Evolutionary conservation across 2,329 filamentous ascomycete species (phyloP), one percentile per base, ranked within the genome.

Genomic region (Xylaria sp.): DNA sequence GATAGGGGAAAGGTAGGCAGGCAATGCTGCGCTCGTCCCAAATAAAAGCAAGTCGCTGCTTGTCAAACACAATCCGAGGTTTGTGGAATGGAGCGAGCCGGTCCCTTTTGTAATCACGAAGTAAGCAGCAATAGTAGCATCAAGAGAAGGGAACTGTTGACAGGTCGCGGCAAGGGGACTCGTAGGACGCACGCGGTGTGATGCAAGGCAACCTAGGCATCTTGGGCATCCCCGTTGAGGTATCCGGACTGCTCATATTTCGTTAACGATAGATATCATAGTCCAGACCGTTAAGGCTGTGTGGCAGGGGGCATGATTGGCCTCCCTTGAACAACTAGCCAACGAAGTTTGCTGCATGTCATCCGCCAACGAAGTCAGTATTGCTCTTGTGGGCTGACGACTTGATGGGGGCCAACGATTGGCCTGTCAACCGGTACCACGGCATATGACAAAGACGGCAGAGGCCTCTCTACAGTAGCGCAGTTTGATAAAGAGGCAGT

Each of bases 91-190:
- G 41, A 34, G 25, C 1, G 25, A 61, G 15, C 20, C 2, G 30
- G 25, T n/a, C 48, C 39, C 61, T 68, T 67, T 68, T 68, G 50
- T 68, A 65, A n/a, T 52, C 23, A 9, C 8, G 46, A 60, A 60
- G 55, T 28, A 25, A n/a, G 41, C 23, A 32, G 41, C 36, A 12
- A 4, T 36, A 10, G 8, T n/a, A 15, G 10, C 6, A 30, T 39
- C 20, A 43, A 23, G 32, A 13, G n/a, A 41, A 25, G 18, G 4
- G 4, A 36, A 15, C 30, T 55, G n/a, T 20, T 36, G 30, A 36
- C 23, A 58, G 55, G 39, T 25, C 36, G 36, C 48, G 62, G 55
- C 62, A 3, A 55, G 34, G 32, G 56, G 46, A n/a, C 41, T 46
- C 56, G 34, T 59, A 39, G 36, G 4, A 36, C 52, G 32, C 41